Evolutionary conservation across 75 land plant species (phyloP).

Genomic region (Chamaecyparis obtusa): DNA sequence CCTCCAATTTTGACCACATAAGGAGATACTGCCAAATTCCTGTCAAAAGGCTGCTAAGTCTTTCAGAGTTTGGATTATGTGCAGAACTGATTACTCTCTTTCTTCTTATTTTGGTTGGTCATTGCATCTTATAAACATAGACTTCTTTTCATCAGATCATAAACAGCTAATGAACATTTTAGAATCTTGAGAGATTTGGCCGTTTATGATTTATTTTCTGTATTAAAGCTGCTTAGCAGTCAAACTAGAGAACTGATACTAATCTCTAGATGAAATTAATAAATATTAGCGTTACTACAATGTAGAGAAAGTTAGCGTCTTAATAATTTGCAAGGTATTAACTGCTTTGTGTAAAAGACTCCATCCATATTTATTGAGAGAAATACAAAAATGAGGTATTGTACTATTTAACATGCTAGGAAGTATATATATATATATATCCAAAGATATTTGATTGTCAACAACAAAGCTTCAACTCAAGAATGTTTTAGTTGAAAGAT

Average conservation of each 20-base stretch:
- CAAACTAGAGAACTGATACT: slow-evolving; percentile 5
- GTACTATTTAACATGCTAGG: background rate
- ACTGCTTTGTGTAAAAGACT: background rate
- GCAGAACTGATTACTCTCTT: background rate
- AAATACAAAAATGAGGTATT: background rate
- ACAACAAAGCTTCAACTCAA: background rate
- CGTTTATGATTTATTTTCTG: background rate
- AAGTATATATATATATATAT: background rate
- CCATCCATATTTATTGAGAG: no score
- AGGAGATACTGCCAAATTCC: background rate
- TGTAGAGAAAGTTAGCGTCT: background rate
- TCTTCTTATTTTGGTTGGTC: background rate
- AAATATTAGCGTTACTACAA: background rate
- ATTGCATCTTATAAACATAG: background rate
- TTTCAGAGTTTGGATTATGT: background rate
- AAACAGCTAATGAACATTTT: background rate
- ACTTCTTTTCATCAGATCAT: background rate
- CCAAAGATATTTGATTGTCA: background rate
- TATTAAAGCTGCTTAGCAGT: background rate
- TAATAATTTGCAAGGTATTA: background rate
- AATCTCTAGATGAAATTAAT: background rate
- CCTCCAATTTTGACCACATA: slow-evolving; percentile 93
- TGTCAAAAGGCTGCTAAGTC: background rate
- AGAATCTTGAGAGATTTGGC: background rate
- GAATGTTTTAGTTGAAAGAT: background rate